phyloP scores from a whole-genome alignment of 768 basidiomycete genomes.

The Filobasidium wieringae region DNA sequence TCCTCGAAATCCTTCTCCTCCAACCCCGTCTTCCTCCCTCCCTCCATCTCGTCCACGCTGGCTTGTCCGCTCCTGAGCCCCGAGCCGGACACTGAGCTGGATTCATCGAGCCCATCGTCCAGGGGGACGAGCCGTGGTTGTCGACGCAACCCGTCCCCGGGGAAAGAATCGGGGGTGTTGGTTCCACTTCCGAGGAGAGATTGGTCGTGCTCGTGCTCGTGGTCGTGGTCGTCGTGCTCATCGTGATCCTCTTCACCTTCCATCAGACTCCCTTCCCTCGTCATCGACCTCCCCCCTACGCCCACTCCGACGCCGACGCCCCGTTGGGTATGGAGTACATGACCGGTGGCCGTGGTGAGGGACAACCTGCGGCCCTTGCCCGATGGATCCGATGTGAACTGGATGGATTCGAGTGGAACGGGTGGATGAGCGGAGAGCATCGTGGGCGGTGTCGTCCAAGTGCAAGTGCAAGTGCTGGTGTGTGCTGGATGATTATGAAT shows the following conservation, averaged over 20 bases:
- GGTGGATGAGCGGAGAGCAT: slow-evolving; percentile 36
- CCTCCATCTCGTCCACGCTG: background rate
- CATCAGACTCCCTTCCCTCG: background rate
- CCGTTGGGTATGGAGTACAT: slow-evolving; percentile 20
- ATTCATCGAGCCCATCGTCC: too few species aligned
- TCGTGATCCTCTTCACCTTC: background rate
- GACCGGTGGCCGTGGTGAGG: slow-evolving; percentile 27
- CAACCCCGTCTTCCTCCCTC: background rate
- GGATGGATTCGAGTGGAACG: slow-evolving; percentile 29
- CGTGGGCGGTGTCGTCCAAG: too few species aligned
- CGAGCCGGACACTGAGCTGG: too few species aligned
- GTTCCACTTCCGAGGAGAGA: background rate
- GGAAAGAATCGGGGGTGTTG: background rate
- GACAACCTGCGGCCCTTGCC: slow-evolving; percentile 22
- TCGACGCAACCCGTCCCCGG: too few species aligned
- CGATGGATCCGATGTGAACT: slow-evolving; percentile 16
- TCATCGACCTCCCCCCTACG: background rate
- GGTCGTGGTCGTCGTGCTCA: background rate
- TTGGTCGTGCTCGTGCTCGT: slow-evolving; percentile 1
- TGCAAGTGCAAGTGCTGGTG: too few species aligned
- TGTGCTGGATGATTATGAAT: too few species aligned
- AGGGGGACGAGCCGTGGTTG: too few species aligned
- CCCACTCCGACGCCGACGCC: background rate
- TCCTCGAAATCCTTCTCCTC: slow-evolving; percentile 1
- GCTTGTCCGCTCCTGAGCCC: background rate